Evolutionary conservation across 2,329 filamentous ascomycete genomes (phyloP).

Genomic region (Sporothrix sp.): DNA sequence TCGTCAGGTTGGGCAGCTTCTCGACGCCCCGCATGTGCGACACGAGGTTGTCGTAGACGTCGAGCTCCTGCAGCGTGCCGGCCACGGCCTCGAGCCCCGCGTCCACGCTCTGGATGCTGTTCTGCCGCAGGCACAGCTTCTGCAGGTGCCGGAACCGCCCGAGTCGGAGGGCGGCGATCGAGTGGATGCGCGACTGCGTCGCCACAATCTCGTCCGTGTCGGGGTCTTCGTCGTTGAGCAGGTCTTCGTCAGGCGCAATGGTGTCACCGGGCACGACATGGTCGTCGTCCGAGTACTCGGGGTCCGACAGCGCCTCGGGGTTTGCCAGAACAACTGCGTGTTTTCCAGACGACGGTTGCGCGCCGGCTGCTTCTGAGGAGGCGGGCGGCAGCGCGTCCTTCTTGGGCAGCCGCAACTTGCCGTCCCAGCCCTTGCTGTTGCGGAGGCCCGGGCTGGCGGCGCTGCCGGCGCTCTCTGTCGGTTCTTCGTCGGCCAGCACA

Average conservation of each 20-base stretch:
- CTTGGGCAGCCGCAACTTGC: conserved; percentile 67
- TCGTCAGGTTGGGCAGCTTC: conserved; percentile 61
- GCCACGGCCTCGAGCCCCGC: conserved; percentile 51
- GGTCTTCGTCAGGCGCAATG: conserved; percentile 70
- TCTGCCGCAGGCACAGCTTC: conserved; percentile 85
- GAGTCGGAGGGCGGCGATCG: conserved; percentile 67
- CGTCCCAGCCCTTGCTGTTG: conserved; percentile 69
- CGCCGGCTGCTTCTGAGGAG: not conserved
- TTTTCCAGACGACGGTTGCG: too few species aligned
- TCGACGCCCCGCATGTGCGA: conserved; percentile 79
- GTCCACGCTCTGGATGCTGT: conserved; percentile 65
- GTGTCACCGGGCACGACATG: conserved; percentile 60
- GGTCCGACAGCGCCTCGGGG: conserved; percentile 72
- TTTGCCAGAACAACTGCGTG: conserved; percentile 54
- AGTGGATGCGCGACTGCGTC: conserved; percentile 75
- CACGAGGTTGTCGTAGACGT: conserved; percentile 95
- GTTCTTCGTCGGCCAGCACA: conserved; percentile 10
- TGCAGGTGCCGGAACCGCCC: conserved; percentile 70
- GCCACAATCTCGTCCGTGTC: conserved; percentile 73
- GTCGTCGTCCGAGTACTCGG: conserved; percentile 69
- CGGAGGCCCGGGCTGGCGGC: conserved; percentile 39
- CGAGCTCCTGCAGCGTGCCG: conserved; percentile 66
- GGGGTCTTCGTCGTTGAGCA: conserved; percentile 50
- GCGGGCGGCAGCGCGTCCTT: conserved; percentile 21
- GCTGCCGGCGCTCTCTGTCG: conserved; percentile 31